phyloP scores from a whole-genome alignment of 192 early-diverging fungal species.

The Backusella psychrophila region DNA sequence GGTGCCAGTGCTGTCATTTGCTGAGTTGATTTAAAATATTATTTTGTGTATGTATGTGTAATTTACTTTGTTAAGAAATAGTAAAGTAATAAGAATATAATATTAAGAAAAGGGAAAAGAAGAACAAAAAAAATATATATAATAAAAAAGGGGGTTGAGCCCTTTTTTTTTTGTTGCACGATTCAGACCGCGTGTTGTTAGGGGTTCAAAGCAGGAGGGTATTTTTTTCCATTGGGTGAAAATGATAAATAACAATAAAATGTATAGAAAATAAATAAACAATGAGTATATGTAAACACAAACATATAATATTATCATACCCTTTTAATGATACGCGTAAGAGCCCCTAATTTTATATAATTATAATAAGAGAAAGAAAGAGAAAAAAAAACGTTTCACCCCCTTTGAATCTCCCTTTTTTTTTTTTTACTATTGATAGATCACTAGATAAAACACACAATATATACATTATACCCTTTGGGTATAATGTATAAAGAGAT shows the following conservation, averaged over 20 bases:
- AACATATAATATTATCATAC: background rate
- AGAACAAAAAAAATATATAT: background rate
- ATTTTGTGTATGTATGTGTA: background rate
- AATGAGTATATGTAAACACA: background rate
- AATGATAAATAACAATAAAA: background rate
- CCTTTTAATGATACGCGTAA: background rate
- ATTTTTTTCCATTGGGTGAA: background rate
- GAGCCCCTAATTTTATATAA: background rate
- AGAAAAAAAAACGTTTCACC: background rate
- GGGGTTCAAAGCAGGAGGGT: slow-evolving; percentile 7
- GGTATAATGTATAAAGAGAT: no score
- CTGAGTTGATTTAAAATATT: background rate
- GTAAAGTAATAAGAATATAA: background rate
- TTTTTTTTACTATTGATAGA: background rate
- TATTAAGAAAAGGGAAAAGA: background rate
- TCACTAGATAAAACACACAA: background rate
- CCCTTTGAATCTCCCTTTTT: background rate
- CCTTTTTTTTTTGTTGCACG: background rate
- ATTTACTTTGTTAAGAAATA: background rate
- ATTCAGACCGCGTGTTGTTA: background rate
- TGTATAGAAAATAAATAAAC: background rate
- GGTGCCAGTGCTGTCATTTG: slow-evolving; percentile 1
- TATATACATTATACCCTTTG: background rate
- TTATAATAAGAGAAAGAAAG: background rate
- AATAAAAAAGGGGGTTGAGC: background rate